Percentiles rank a stretch among this genome's conserved stretches.
These are phyloP conservation scores for Kwoniella shandongensis DNA, from an alignment of 768 basidiomycete genomes.

Conservation along the genomic window DNA sequence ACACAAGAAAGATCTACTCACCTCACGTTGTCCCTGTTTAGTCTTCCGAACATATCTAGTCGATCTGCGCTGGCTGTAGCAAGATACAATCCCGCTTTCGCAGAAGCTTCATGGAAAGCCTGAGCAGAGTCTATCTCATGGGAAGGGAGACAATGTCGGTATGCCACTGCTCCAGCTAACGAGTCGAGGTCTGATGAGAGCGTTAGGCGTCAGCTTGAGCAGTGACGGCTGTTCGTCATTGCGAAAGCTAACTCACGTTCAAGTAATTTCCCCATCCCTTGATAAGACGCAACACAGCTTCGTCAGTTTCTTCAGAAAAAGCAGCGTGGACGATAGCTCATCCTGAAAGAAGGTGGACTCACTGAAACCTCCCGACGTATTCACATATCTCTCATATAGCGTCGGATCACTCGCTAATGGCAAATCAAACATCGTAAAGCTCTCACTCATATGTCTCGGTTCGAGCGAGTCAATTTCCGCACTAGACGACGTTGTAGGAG, in stretches of 20 bases:
- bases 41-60: conserved; percentile 49
- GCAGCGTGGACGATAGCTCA: background rate
- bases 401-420: conserved; percentile 39
- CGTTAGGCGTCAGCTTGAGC: background rate
- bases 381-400: conserved; percentile 46
- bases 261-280: conserved; percentile 51
- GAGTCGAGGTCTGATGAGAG: conserved; percentile 76
- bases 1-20: conserved; percentile 54
- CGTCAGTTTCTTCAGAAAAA: conserved; percentile 1
- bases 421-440: conserved; percentile 49
- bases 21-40: conserved; percentile 47
- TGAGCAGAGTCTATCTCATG: conserved; percentile 16
- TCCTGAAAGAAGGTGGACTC: conserved; percentile 16
- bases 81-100: conserved; percentile 72
- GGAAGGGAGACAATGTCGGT: conserved; percentile 62
- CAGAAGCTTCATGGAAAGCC: conserved; percentile 60
- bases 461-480: conserved; percentile 18
- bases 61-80: conserved; percentile 82
- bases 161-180: conserved; percentile 78
- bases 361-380: conserved; percentile 45
- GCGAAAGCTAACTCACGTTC: conserved; percentile 36
- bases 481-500: background rate
- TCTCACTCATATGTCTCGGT: conserved; percentile 50
- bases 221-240: background rate
- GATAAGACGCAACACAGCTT: background rate